Conservation (phyloP, 1,139 yeast genomes). For the Taphrina communis region DNA sequence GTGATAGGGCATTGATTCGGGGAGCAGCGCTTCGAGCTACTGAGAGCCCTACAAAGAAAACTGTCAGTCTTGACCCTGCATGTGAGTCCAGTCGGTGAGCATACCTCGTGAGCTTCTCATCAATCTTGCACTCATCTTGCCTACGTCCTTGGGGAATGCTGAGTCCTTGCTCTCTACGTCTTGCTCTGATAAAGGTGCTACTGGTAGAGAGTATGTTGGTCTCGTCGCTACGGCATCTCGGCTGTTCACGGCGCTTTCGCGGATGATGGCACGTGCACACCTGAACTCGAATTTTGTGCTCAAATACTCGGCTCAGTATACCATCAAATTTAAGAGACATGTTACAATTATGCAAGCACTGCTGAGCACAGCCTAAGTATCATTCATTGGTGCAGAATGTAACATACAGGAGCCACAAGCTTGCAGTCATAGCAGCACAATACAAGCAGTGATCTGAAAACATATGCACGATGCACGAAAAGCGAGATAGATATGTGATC, state of each 20-base stretch:
- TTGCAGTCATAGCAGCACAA: no score
- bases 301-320: neutral
- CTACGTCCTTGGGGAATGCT: conserved; percentile 3
- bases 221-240: conserved; percentile 11
- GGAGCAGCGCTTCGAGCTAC: conserved; percentile 24
- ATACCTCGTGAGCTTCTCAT: conserved; percentile 26
- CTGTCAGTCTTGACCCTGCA: neutral
- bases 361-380: no score
- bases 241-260: conserved; percentile 6
- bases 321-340: neutral
- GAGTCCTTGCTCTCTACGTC: neutral
- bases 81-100: neutral
- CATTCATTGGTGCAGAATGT: no score
- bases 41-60: conserved; percentile 8
- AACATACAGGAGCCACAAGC: no score
- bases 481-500: no score
- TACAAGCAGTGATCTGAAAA: no score
- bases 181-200: conserved; percentile 6
- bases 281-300: neutral
- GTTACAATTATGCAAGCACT: no score
- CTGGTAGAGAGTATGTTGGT: neutral
- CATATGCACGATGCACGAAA: no score
- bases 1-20: conserved; percentile 16
- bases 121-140: conserved; percentile 25
- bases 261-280: neutral